These are phyloP conservation scores for Arthrobotrys sinensis DNA, from an alignment of 2,329 filamentous ascomycete genomes.

Conservation along the genomic window DNA sequence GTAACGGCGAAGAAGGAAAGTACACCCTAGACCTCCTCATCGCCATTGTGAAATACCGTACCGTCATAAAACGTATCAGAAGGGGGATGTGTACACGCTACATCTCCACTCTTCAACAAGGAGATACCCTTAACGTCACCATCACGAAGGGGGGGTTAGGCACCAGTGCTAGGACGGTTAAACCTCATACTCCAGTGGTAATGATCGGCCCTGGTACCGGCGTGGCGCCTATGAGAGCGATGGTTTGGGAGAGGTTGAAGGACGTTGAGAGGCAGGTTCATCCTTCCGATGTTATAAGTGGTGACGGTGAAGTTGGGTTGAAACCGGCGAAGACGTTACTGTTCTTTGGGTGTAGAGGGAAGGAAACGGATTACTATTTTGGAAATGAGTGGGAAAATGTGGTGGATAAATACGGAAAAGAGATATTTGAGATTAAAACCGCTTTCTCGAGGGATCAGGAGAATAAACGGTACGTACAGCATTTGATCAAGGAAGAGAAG, in stretches of 20 bases:
- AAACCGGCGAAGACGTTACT: slow-evolving; percentile 72
- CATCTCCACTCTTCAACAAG: slow-evolving; percentile 76
- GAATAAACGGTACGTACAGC: slow-evolving; percentile 78
- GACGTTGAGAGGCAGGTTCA: slow-evolving; percentile 51
- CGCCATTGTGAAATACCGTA: slow-evolving; percentile 92
- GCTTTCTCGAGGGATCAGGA: slow-evolving; percentile 79
- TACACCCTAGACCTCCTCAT: slow-evolving; percentile 80
- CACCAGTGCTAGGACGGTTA: slow-evolving; percentile 67
- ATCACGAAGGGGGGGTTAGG: slow-evolving; percentile 72
- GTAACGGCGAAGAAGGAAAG: slow-evolving; percentile 36
- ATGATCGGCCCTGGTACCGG: slow-evolving; percentile 89
- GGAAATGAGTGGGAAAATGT: slow-evolving; percentile 78
- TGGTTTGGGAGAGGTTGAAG: slow-evolving; percentile 79
- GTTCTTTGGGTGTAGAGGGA: slow-evolving; percentile 88
- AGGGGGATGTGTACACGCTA: slow-evolving; percentile 93
- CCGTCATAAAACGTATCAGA: slow-evolving; percentile 85
- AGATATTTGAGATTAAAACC: slow-evolving; percentile 73
- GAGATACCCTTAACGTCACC: slow-evolving; percentile 75
- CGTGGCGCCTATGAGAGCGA: slow-evolving; percentile 84
- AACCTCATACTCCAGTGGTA: slow-evolving; percentile 74
- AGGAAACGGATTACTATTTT: slow-evolving; percentile 84
- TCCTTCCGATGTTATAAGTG: not conserved
- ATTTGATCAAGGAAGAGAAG: slow-evolving; percentile 72
- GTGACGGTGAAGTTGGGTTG: slow-evolving; percentile 33
- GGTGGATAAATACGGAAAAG: slow-evolving; percentile 63